Conservation (phyloP, 2,329 filamentous ascomycete species). For the Fusarium pilosicola region DNA sequence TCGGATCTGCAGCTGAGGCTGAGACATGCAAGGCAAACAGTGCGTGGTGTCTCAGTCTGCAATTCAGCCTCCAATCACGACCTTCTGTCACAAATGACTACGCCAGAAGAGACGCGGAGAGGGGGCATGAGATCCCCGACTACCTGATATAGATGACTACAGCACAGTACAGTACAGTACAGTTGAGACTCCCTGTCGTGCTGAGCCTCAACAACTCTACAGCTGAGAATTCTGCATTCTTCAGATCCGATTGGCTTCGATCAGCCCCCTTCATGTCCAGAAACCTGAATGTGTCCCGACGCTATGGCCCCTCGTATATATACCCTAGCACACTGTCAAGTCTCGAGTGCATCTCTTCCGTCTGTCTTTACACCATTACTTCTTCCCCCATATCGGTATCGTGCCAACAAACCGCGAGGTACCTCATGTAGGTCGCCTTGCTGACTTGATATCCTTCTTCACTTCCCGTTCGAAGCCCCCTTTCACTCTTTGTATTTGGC, state of each 20-base stretch:
- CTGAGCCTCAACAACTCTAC: slow-evolving; percentile 20
- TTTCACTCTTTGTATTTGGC: neutral
- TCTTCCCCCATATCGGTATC: neutral
- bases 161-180: neutral
- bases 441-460: neutral
- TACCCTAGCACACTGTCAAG: neutral
- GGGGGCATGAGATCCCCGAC: slow-evolving; percentile 2
- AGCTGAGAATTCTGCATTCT: neutral
- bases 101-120: neutral
- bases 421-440: neutral
- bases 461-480: neutral
- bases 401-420: neutral
- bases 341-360: neutral
- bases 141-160: neutral
- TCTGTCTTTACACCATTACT: neutral
- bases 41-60: slow-evolving; percentile 17
- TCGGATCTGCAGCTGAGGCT: slow-evolving; percentile 15
- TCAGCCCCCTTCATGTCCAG: neutral
- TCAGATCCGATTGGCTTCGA: neutral
- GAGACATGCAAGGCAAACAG: slow-evolving; percentile 25
- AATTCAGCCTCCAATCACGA: slow-evolving; percentile 18
- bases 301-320: neutral
- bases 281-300: neutral
- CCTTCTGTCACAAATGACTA: slow-evolving; percentile 7
- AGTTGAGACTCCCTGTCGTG: neutral